A percentile compares a stretch with the other conserved stretches of the same genome.
These are phyloP conservation scores for Hysterangium stoloniferum DNA, from an alignment of 768 basidiomycete genomes.

Conservation along the genomic window DNA sequence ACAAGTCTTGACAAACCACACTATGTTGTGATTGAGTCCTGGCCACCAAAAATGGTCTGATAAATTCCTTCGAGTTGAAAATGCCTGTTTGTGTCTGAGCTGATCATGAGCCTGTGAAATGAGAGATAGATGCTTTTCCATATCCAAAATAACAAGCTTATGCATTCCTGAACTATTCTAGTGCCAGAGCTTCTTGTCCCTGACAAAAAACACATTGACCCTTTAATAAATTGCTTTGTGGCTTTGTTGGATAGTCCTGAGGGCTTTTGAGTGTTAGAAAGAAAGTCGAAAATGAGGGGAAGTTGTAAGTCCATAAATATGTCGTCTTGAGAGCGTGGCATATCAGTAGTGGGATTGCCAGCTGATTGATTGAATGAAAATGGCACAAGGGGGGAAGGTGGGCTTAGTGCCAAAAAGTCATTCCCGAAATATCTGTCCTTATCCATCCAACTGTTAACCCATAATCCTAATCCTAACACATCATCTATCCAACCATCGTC, in stretches of 20 bases:
- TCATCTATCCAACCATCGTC: slow-evolving; percentile 7
- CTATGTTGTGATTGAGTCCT: slow-evolving; percentile 13
- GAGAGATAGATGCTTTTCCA: not conserved
- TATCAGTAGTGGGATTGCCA: too few relatives aligned
- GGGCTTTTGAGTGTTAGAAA: too few relatives aligned
- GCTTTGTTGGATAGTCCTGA: too few relatives aligned
- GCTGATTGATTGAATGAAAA: too few relatives aligned
- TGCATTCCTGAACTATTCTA: slow-evolving; percentile 13
- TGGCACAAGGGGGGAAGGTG: too few relatives aligned
- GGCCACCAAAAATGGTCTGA: slow-evolving; percentile 22
- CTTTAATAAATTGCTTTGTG: not conserved
- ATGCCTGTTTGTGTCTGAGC: slow-evolving; percentile 17
- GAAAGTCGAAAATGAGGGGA: too few relatives aligned
- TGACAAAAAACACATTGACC: slow-evolving; percentile 8
- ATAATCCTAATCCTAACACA: not conserved
- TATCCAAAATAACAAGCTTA: slow-evolving; percentile 14
- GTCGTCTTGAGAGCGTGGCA: not conserved
- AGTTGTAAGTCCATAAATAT: too few relatives aligned
- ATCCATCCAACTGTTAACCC: slow-evolving; percentile 4
- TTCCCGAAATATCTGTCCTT: not conserved
- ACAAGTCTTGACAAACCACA: slow-evolving; percentile 24
- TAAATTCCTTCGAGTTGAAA: slow-evolving; percentile 8
- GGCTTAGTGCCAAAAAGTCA: too few relatives aligned
- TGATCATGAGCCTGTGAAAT: slow-evolving; percentile 16
- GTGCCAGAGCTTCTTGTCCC: slow-evolving; percentile 14